These are phyloP conservation scores for Penicillium oxalicum DNA, from an alignment of 2,329 filamentous ascomycete genomes.

Conservation along the genomic window DNA sequence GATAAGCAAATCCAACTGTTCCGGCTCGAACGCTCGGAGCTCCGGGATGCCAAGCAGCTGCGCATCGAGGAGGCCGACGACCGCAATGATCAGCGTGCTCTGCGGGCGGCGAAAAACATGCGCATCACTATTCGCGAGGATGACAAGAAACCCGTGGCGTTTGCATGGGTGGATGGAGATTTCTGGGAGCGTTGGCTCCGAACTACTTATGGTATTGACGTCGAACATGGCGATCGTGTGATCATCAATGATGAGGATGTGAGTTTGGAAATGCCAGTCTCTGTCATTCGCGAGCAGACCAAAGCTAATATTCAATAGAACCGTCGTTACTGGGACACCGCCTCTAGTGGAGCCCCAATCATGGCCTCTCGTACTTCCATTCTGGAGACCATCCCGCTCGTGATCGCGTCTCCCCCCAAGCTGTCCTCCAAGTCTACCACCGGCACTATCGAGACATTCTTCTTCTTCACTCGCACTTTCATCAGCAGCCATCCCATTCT, in stretches of 20 bases:
- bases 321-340: constrained; percentile 90
- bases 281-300: background rate
- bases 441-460: constrained; percentile 41
- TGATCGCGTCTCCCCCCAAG: constrained; percentile 45
- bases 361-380: constrained; percentile 84
- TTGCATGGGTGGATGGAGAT: constrained; percentile 93
- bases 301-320: constrained; percentile 51
- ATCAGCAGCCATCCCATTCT: constrained; percentile 41
- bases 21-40: constrained; percentile 85
- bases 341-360: constrained; percentile 82
- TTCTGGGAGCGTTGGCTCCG: constrained; percentile 98
- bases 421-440: constrained; percentile 46
- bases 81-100: constrained; percentile 78
- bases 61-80: constrained; percentile 95
- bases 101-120: constrained; percentile 83
- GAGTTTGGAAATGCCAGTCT: constrained; percentile 41
- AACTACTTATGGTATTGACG: constrained; percentile 89
- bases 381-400: constrained; percentile 65
- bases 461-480: constrained; percentile 43
- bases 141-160: constrained; percentile 80
- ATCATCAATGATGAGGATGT: constrained; percentile 97
- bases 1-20: constrained; percentile 89
- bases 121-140: constrained; percentile 85
- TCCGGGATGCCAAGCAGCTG: constrained; percentile 89
- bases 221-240: constrained; percentile 78